A percentile compares a stretch with the other conserved stretches of the same genome.
Conservation (phyloP, 2,329 filamentous ascomycete species). For the Epichloe coenophiala region DNA sequence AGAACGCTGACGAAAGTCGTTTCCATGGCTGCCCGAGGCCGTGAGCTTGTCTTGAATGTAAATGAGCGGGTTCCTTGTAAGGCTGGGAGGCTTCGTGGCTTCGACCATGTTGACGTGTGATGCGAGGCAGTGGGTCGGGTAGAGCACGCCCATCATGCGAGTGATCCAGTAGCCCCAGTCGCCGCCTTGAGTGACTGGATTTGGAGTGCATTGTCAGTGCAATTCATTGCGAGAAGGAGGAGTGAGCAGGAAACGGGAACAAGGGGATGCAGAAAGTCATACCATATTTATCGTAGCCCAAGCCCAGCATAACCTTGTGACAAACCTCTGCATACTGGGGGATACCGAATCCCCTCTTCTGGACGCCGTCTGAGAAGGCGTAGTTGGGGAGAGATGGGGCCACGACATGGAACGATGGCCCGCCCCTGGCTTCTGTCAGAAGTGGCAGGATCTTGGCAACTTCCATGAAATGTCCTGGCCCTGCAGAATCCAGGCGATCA, state of each 20-base stretch:
- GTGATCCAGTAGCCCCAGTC: conserved; percentile 60
- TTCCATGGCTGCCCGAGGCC: conserved; percentile 26
- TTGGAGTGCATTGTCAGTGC: conserved; percentile 29
- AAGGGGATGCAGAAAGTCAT: not conserved
- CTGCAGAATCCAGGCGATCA: conserved; percentile 7
- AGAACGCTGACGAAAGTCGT: conserved; percentile 33
- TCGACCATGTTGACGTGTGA: conserved; percentile 44
- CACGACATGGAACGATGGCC: conserved; percentile 39
- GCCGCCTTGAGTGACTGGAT: conserved; percentile 43
- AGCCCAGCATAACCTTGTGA: conserved; percentile 53
- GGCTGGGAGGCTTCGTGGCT: conserved; percentile 32
- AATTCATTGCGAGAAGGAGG: not conserved
- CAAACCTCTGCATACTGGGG: conserved; percentile 36
- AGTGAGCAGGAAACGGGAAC: not conserved
- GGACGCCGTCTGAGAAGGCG: conserved; percentile 21
- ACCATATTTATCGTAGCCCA: conserved; percentile 39
- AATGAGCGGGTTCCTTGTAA: conserved; percentile 38
- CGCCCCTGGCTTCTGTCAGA: conserved; percentile 20
- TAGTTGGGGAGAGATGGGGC: conserved; percentile 45
- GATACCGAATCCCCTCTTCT: conserved; percentile 18
- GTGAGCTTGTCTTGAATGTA: conserved; percentile 40
- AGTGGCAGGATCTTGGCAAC: conserved; percentile 46
- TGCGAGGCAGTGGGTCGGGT: conserved; percentile 37
- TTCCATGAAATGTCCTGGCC: conserved; percentile 59
- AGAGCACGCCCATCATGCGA: conserved; percentile 44